Conservation (phyloP, 2,329 filamentous ascomycete genomes). For the Pseudogymnoascus sp. region DNA sequence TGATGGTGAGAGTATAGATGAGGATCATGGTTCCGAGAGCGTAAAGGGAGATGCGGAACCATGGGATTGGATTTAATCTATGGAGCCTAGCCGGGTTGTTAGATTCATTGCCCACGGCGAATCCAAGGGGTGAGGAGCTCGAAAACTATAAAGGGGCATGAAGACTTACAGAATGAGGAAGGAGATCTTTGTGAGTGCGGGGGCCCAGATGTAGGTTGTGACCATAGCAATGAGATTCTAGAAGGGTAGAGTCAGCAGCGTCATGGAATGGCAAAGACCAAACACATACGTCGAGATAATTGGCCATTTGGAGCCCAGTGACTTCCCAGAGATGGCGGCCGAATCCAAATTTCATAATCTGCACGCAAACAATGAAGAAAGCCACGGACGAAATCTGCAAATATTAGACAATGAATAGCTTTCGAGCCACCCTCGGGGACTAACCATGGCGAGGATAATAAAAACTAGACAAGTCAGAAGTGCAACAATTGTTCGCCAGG, state of each 20-base stretch:
- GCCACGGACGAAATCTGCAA: background rate
- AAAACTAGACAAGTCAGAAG: background rate
- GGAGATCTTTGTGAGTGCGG: slow-evolving; percentile 6
- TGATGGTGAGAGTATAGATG: slow-evolving; percentile 5
- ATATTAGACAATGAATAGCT: background rate
- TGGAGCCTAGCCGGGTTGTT: background rate
- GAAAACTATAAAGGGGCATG: background rate
- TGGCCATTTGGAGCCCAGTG: background rate
- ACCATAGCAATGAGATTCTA: slow-evolving; percentile 4
- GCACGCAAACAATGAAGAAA: slow-evolving; percentile 1
- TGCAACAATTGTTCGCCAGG: background rate
- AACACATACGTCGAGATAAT: slow-evolving; percentile 1
- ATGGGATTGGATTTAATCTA: slow-evolving; percentile 1
- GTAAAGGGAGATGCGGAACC: background rate
- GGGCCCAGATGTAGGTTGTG: slow-evolving; percentile 4
- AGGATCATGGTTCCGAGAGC: background rate
- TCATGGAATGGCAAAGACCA: background rate
- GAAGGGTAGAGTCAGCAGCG: background rate
- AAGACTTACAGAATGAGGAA: slow-evolving; percentile 1
- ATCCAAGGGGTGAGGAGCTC: background rate
- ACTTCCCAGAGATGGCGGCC: slow-evolving; percentile 3
- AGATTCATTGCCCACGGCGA: background rate
- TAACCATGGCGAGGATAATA: slow-evolving; percentile 5
- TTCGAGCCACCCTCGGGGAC: background rate
- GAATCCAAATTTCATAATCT: slow-evolving; percentile 1